phyloP scores from a whole-genome alignment of 106 monocot species.

The Platanthera guangdongensis region DNA sequence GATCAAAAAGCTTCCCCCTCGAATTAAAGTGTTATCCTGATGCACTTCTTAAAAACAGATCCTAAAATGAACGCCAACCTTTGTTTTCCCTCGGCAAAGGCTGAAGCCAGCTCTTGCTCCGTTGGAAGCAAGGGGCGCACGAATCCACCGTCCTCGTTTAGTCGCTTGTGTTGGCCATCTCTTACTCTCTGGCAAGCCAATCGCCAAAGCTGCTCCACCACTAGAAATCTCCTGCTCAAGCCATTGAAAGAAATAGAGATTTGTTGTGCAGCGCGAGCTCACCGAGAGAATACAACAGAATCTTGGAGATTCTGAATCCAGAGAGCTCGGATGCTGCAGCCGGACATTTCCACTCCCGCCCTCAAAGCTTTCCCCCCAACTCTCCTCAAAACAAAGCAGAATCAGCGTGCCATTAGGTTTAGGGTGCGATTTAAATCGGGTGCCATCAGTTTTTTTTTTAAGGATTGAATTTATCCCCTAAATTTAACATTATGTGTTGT shows the following conservation, averaged over 20 bases:
- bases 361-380: neutral
- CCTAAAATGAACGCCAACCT: constrained; percentile 20
- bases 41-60: too few relatives aligned
- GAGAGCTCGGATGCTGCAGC: constrained; percentile 74
- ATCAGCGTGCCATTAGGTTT: too few relatives aligned
- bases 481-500: too few relatives aligned
- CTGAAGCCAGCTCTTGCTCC: constrained; percentile 53
- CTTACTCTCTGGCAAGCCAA: constrained; percentile 44
- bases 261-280: neutral
- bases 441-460: too few relatives aligned
- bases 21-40: too few relatives aligned
- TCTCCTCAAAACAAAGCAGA: neutral
- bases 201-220: constrained; percentile 87
- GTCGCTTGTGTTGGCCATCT: neutral
- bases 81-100: constrained; percentile 53
- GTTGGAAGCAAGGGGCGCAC: constrained; percentile 34
- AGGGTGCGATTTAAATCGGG: too few relatives aligned
- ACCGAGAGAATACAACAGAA: constrained; percentile 87
- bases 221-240: constrained; percentile 65
- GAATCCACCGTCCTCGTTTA: neutral
- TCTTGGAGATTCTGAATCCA: constrained; percentile 77
- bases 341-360: constrained; percentile 16
- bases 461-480: too few relatives aligned
- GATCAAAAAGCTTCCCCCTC: neutral
- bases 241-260: neutral